Base-by-base conservation (phyloP, 2,329 filamentous ascomycete genomes). In the Calonectria pteridis region DNA sequence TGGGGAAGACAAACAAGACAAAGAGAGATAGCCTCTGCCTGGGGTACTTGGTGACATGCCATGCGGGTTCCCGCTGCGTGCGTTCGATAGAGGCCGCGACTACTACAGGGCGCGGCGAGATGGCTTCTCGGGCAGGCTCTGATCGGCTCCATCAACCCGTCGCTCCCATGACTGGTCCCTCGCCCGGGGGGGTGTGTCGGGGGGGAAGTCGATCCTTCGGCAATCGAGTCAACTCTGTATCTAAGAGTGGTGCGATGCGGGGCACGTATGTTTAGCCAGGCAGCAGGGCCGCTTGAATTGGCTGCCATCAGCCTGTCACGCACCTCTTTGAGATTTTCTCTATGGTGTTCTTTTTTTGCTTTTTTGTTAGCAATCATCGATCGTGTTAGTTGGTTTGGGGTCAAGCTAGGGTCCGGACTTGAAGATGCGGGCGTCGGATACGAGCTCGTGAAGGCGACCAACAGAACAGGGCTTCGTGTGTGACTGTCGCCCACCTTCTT, bases 241-340 rank as follows among this genome's bases (percentile, higher is more conserved):
- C 23, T 55, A 28, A 23, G n/a, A 64, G 26, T 37, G 20, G 65
- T 53, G 67, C 46, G 20, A 50, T 53, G 67, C 46, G 58, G 65
- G 40, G 49, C 23, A 29, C 23, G 31, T 13, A 35, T 13, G 29
- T 20, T 46, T 65, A n/a, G 37, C 46, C 62, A 72, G 71, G 71
- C 71, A 72, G 66, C 71, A 72, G 65, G 65, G 71, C 71, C 59
- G n/a, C 33, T 28, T 11, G 51, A 62, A 63, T 62, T 35, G 68
- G 69, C 53, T 71, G 59, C 49, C 26, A 40, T 16, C 50, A 23
- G 37, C 14, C 55, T n/a, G 33, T 62, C 55, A 62, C 55, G 33
- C 55, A 40, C 55, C 3, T 40, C 33, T 62, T n/a, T 11, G 23
- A 62, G 29, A 13, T 31, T 55, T 55, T 55, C 43, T 18, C 9